These are phyloP conservation scores for Hymenoscyphus scutula DNA, from an alignment of 2,329 filamentous ascomycete species.

Conservation along the genomic window DNA sequence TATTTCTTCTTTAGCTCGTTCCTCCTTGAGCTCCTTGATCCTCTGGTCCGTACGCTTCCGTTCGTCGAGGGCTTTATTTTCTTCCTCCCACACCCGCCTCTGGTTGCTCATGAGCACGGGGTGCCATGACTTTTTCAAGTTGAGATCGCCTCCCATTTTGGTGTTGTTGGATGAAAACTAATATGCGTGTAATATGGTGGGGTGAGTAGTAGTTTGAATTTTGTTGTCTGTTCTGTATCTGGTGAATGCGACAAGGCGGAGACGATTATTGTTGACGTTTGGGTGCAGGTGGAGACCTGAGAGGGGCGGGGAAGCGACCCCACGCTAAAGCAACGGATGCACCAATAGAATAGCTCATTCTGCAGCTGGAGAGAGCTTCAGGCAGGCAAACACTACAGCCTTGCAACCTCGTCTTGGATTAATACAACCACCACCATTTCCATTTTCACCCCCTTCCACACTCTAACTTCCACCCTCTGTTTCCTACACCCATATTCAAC, in stretches of 20 bases:
- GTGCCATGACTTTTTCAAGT: slow-evolving; percentile 94
- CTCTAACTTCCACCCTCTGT: not conserved
- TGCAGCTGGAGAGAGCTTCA: not conserved
- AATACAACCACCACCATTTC: not conserved
- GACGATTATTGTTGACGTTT: not conserved
- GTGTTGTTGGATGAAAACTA: not conserved
- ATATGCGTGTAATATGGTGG: not conserved
- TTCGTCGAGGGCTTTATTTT: slow-evolving; percentile 89
- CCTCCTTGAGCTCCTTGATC: slow-evolving; percentile 89
- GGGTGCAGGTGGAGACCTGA: not conserved
- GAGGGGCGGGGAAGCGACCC: not conserved
- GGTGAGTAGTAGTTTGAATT: not conserved
- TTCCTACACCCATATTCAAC: not conserved
- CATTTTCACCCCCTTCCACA: not conserved
- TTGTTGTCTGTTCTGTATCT: not conserved
- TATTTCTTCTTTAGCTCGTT: slow-evolving; percentile 87
- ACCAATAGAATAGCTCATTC: not conserved
- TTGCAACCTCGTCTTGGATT: not conserved
- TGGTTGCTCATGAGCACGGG: slow-evolving; percentile 89
- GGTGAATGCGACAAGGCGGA: not conserved
- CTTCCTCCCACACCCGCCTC: slow-evolving; percentile 83
- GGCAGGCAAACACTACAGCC: not conserved
- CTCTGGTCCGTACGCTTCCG: slow-evolving; percentile 91
- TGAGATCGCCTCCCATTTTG: slow-evolving; percentile 91
- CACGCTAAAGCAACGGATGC: not conserved